Evolutionary conservation across 73 alveolate species (phyloP).

Genomic region (Stentor roeselii): DNA sequence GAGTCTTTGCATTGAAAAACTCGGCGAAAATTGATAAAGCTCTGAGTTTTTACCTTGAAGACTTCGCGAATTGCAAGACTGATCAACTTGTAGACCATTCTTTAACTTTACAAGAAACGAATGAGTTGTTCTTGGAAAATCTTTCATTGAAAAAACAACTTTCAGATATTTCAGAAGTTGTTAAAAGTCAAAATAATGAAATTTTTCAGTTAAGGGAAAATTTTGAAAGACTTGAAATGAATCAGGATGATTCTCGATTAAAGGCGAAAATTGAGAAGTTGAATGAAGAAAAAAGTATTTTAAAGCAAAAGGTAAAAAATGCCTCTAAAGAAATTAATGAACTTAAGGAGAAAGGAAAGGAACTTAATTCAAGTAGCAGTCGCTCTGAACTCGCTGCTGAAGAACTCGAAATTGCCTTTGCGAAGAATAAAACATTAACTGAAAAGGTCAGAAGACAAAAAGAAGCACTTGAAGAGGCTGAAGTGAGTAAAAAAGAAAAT

Average conservation of each 20-base stretch:
- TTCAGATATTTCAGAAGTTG: background rate
- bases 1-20: conserved; percentile 6
- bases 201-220: background rate
- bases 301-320: background rate
- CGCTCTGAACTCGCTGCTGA: background rate
- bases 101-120: background rate
- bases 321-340: background rate
- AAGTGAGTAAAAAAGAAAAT: background rate
- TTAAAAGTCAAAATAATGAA: background rate
- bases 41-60: background rate
- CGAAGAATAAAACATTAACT: background rate
- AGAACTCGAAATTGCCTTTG: conserved; percentile 13
- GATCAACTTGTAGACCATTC: background rate
- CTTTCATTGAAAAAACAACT: background rate
- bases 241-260: background rate
- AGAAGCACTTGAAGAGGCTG: background rate
- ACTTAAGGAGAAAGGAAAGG: background rate
- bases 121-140: background rate
- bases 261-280: background rate
- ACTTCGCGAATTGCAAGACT: background rate
- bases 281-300: background rate
- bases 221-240: background rate
- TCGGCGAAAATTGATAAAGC: background rate
- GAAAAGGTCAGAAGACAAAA: background rate
- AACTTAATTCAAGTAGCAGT: background rate